A percentile compares a stretch with the other conserved stretches of the same genome.
phyloP scores from a whole-genome alignment of 441 rosid species.

The Raphanus hybrid region DNA sequence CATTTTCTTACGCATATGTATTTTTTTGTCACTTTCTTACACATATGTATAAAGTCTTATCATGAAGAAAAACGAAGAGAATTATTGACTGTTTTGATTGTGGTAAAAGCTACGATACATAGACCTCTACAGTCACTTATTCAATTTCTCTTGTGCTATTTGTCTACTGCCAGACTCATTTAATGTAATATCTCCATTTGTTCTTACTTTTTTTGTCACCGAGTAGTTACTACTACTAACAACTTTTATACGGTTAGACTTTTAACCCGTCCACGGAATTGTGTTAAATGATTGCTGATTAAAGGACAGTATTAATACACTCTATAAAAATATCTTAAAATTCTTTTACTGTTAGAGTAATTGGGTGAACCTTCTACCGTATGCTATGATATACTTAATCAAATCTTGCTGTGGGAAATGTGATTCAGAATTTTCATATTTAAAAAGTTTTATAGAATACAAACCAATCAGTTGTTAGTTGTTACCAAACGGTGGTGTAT shows the following conservation, averaged over 20 bases:
- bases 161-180: conserved; percentile 36
- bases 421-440: not conserved
- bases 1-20: no score
- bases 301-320: no score
- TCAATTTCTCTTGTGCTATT: conserved; percentile 39
- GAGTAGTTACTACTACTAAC: not conserved
- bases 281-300: no score
- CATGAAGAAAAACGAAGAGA: not conserved
- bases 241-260: no score
- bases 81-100: conserved; percentile 40
- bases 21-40: no score
- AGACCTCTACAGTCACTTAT: conserved; percentile 35
- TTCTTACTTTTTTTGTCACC: not conserved
- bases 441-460: not conserved
- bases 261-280: no score
- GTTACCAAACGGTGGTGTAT: not conserved
- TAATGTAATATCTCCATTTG: conserved; percentile 9
- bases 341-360: no score
- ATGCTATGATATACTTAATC: not conserved
- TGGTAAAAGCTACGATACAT: conserved; percentile 41
- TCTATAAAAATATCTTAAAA: no score
- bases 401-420: not conserved
- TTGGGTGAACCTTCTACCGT: no score
- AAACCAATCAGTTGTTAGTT: not conserved
- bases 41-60: no score